phyloP scores from a whole-genome alignment of 176 grass and related monocot species.

The Oropetium thomaeum region DNA sequence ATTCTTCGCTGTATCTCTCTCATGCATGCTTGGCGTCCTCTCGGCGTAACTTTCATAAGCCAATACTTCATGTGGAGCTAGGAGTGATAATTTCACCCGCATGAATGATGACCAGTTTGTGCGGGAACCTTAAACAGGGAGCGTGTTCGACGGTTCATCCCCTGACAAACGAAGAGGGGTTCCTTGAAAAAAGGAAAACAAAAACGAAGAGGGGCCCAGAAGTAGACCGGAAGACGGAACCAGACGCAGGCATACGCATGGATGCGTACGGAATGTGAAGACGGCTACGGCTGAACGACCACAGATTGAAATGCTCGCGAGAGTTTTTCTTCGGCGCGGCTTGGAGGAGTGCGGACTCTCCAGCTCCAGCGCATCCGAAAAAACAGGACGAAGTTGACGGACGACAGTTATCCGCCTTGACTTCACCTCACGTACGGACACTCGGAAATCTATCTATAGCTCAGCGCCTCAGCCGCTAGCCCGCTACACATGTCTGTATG shows the following conservation, averaged over 20 bases:
- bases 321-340: neutral
- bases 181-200: no score
- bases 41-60: neutral
- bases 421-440: neutral
- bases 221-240: neutral
- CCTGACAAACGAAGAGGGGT: neutral
- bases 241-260: neutral
- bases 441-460: neutral
- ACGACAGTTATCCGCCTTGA: neutral
- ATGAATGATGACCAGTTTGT: neutral
- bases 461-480: no score
- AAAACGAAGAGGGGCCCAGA: no score
- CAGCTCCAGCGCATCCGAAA: neutral
- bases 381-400: constrained; percentile 14
- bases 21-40: no score
- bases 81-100: neutral
- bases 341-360: neutral
- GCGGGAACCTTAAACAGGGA: neutral
- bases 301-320: neutral
- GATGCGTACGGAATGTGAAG: neutral
- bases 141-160: neutral
- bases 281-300: neutral
- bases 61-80: no score
- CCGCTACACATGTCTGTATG: neutral
- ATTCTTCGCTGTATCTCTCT: constrained; percentile 3